Evolutionary conservation across 805 yeast genomes (phyloP), one percentile per base, ranked within the genome.

Genomic region (Suhomyces sp.): DNA sequence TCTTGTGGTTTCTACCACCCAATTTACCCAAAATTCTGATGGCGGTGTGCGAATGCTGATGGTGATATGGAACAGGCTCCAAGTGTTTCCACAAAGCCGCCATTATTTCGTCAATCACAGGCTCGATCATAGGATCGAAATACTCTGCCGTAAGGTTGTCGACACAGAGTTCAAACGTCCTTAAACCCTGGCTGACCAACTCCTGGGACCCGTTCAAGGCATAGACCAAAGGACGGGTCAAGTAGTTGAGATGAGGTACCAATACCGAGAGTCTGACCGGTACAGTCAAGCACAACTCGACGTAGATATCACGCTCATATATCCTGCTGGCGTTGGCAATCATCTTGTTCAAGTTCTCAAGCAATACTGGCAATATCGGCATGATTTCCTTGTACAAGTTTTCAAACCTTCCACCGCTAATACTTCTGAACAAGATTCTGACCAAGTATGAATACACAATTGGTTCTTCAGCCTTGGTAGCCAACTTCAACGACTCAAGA

Each of bases 391-490:
- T 89, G 73, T 96, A 96, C 15, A 94, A 75, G 49, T 86, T 84
- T 67, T 94, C 99, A 65, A 94, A 93, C 53, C 98, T 77, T 6
- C 99, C 99, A 47, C 99, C 98, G 31, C 97, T 97, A 45, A 94
- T 92, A 61, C 96, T 88, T 67, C 98, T 79, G 75, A 94, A 94
- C 47, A 94, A 72, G 0, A 96, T 89, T 60, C 98, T 77, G 20
- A 94, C 86, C 59, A 94, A 75, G 60, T 91, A 88, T 56, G 93
- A 92, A 65, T 91, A 94, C 2, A 90, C 89, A 21, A 89, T 77
- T 4, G 99, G 98, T 63, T 93, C 97, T 57, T 88, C 87, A 0
- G 97, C 89, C 6, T 85, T 83, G 0, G 97, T 87, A 0, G 97
- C 84, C 49, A 83, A 77, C 53, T 85, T 84, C 64, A 94, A 74